Conservation (phyloP, 163 green algal genomes). For the Scenedesmus sp. region DNA sequence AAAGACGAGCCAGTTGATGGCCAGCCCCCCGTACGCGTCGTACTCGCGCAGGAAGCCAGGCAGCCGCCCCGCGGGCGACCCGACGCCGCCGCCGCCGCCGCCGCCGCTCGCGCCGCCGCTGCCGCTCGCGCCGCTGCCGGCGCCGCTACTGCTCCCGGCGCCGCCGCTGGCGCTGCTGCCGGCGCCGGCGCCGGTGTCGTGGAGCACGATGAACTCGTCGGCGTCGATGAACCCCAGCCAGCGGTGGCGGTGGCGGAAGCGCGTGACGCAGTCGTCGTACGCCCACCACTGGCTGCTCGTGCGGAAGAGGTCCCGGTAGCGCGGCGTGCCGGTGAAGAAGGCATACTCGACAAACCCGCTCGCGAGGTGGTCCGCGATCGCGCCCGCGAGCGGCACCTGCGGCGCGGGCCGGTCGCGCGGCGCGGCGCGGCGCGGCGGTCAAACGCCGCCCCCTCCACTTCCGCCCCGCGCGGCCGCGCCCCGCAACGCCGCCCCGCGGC, state of each 20-base stretch:
- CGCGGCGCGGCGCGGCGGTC: no score
- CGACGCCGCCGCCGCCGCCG: no score
- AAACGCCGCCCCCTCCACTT: neutral
- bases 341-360: constrained; percentile 53
- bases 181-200: neutral
- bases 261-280: constrained; percentile 43
- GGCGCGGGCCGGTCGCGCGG: neutral
- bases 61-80: neutral
- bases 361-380: constrained; percentile 41
- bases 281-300: constrained; percentile 49
- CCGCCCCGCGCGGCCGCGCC: no score
- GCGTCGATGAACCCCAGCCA: constrained; percentile 47
- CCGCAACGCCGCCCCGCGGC: no score
- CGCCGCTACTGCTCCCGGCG: neutral
- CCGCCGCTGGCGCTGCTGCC: no score
- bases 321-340: constrained; percentile 29
- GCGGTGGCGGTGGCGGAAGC: constrained; percentile 24
- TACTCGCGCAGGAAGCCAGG: constrained; percentile 32
- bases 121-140: neutral
- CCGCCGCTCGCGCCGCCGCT: no score
- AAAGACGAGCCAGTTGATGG: constrained; percentile 45
- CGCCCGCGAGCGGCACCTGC: constrained; percentile 18
- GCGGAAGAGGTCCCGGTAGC: constrained; percentile 43
- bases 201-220: constrained; percentile 46
- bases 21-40: constrained; percentile 32